Conservation (phyloP, 805 yeast species). For the Kluyveromyces siamensis region DNA sequence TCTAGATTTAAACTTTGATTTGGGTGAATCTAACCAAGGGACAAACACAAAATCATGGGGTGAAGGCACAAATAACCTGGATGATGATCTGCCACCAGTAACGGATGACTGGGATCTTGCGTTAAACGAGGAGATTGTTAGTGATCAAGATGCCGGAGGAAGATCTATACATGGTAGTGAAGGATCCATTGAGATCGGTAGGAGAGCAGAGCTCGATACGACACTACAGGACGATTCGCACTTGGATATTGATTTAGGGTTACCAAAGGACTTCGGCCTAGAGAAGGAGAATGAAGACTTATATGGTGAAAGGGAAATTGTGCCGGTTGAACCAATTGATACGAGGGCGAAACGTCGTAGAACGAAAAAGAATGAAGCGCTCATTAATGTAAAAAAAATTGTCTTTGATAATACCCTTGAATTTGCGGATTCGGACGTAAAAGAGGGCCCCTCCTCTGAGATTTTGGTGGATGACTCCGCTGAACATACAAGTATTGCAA, state of each 20-base stretch:
- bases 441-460: conserved; percentile 4
- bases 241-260: conserved; percentile 45
- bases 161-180: conserved; percentile 32
- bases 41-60: conserved; percentile 14
- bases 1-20: conserved; percentile 29
- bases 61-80: conserved; percentile 18
- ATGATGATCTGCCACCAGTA: conserved; percentile 20
- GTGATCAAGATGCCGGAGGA: conserved; percentile 3
- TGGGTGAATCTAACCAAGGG: conserved; percentile 10
- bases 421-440: conserved; percentile 10
- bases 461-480: conserved; percentile 3
- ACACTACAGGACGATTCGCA: conserved; percentile 29
- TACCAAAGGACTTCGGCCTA: conserved; percentile 28
- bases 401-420: conserved; percentile 15
- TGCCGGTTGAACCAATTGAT: conserved; percentile 19
- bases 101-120: conserved; percentile 24
- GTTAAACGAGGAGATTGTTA: conserved; percentile 11
- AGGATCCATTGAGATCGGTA: conserved; percentile 58
- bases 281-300: conserved; percentile 24
- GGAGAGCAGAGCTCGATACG: conserved; percentile 34
- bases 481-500: conserved; percentile 17
- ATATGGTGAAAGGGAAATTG: conserved; percentile 22
- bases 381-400: conserved; percentile 10
- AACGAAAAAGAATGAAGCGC: conserved; percentile 8
- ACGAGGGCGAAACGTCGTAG: conserved; percentile 8